These are phyloP conservation scores for Austroboletus novae-zelandiae DNA, from an alignment of 1,284 basidiomycete species.

Conservation along the genomic window DNA sequence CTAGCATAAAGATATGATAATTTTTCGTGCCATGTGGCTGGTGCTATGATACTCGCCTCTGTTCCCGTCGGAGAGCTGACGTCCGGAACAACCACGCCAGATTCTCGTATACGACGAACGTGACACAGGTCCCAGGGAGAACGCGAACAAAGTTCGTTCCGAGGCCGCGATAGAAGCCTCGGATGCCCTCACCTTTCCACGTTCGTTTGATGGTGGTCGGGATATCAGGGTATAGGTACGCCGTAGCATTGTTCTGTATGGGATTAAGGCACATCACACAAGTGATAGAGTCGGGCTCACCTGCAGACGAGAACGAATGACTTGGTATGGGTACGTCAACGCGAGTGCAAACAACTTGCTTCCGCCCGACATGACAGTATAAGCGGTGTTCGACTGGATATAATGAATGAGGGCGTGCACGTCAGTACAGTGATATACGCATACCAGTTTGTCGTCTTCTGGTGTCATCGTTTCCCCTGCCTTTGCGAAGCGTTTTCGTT, in stretches of 20 bases:
- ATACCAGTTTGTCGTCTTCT: slow-evolving; percentile 81
- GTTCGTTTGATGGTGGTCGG: slow-evolving; percentile 77
- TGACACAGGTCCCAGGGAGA: slow-evolving; percentile 95
- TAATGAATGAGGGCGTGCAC: background rate
- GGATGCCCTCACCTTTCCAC: slow-evolving; percentile 76
- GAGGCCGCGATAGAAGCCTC: slow-evolving; percentile 93
- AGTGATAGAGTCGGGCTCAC: slow-evolving; percentile 39
- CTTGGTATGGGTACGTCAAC: slow-evolving; percentile 96
- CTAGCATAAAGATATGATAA: too few relatives aligned
- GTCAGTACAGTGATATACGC: slow-evolving; percentile 37
- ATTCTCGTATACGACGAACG: slow-evolving; percentile 98
- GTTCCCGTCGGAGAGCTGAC: slow-evolving; percentile 44
- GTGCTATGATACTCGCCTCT: slow-evolving; percentile 8
- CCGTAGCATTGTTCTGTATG: slow-evolving; percentile 57
- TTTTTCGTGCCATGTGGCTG: too few relatives aligned
- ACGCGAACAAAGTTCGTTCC: slow-evolving; percentile 97
- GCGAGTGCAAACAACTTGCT: slow-evolving; percentile 87
- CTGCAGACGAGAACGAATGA: slow-evolving; percentile 92
- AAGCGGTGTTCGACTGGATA: slow-evolving; percentile 84
- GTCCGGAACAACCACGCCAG: slow-evolving; percentile 79
- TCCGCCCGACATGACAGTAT: slow-evolving; percentile 89
- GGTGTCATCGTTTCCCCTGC: slow-evolving; percentile 65
- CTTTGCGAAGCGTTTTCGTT: slow-evolving; percentile 56
- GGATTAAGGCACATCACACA: background rate
- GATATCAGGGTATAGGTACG: slow-evolving; percentile 77